Base-by-base conservation (phyloP, 345 rosid species). In the Camelina hispida region DNA sequence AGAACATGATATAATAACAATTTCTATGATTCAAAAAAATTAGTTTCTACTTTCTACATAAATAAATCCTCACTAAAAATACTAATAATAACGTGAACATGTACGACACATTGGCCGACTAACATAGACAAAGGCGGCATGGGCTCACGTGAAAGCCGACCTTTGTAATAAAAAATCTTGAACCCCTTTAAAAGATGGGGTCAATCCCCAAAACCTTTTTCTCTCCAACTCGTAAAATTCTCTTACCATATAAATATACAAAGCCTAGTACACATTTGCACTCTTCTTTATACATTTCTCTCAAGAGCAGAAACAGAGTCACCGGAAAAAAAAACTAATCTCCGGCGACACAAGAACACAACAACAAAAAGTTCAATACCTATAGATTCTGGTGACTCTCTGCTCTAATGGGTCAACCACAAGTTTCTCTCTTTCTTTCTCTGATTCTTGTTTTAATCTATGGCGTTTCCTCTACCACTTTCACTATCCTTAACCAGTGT, bases 401-500 rank as follows among this genome's bases (percentile, higher is more conserved):
- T 59, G 53, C 69, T 78, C 63, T 22, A 44, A 78, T 78, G 81
- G 78, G 70, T 72, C 81, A 53, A 6, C 53, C 66, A 44, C 58
- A 72, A 78, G 18, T 43, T 47, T 17, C 54, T 13, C 9, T 72
- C 32, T 59, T 78, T 78, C 70, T 72, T 23, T 23, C 46, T 52
- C 28, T 60, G 7, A 0, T 51, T 66, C 74, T 72, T 46, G 30
- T 7, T 72, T 17, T 66, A 6, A n/a, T 61, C 53, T 16, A 35
- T 17, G 20, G 37, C 0, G 80, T 50, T 66, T 62, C 72, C 3
- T 76, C 83, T 1, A 75, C 87, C 0, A 84, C 83, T 12, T 80
- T 90, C 66, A 85, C 84, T 4, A 8, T 90, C 16, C 55, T 80
- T 46, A 90, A 90, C 86, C 79, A 78, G 67, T 88, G 96, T 67